Percentiles rank a stretch among this genome's conserved stretches.
phyloP scores from a whole-genome alignment of 2,329 filamentous ascomycete species.

The Cadophora gregata region DNA sequence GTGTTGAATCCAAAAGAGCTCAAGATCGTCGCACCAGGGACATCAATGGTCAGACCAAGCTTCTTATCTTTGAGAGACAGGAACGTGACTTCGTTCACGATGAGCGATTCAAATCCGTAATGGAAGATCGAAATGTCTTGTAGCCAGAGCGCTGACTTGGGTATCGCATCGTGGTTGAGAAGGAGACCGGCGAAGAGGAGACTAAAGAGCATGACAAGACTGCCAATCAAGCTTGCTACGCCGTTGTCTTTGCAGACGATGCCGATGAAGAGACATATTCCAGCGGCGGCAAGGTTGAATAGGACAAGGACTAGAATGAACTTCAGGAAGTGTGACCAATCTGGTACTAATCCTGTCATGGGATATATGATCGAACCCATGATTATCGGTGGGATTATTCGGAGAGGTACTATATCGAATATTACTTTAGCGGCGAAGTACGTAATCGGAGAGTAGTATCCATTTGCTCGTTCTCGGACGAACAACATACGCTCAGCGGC shows the following conservation, averaged over 20 bases:
- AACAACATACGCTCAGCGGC: constrained; percentile 90
- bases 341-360: constrained; percentile 91
- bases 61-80: constrained; percentile 91
- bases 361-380: constrained; percentile 97
- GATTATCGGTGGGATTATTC: constrained; percentile 90
- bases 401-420: constrained; percentile 96
- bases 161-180: constrained; percentile 93
- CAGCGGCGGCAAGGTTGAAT: constrained; percentile 93
- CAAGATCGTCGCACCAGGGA: constrained; percentile 91
- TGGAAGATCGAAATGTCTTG: constrained; percentile 97
- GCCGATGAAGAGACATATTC: constrained; percentile 94
- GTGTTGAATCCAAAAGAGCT: constrained; percentile 96
- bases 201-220: constrained; percentile 96
- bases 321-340: constrained; percentile 82
- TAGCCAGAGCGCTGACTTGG: constrained; percentile 83
- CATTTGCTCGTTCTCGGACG: constrained; percentile 91
- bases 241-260: constrained; percentile 91
- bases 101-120: constrained; percentile 93
- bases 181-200: constrained; percentile 92
- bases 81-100: constrained; percentile 95
- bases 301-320: constrained; percentile 92
- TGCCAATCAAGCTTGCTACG: constrained; percentile 92
- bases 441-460: constrained; percentile 91
- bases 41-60: constrained; percentile 94
- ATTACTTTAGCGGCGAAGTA: constrained; percentile 97